phyloP scores from a whole-genome alignment of 73 alveolate genomes.

The Tetrahymena borealis region DNA sequence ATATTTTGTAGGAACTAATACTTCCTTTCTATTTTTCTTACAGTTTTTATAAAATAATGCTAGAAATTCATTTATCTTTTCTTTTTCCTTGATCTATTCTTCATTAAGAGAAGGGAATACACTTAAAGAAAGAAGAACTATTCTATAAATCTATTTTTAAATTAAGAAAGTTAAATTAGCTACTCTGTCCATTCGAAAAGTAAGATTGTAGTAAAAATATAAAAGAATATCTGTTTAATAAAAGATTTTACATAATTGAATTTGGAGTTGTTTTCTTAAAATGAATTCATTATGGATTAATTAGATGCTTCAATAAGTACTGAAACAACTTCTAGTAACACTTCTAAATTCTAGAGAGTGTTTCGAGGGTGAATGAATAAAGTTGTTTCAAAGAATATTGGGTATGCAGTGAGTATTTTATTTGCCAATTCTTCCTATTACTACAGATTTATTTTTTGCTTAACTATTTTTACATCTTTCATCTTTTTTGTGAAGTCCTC shows the following conservation, averaged over 20 bases:
- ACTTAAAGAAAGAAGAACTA: neutral
- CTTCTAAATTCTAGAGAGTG: neutral
- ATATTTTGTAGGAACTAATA: neutral
- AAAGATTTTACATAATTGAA: neutral
- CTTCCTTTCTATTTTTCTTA: neutral
- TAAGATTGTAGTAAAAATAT: no score
- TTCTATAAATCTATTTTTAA: neutral
- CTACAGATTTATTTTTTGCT: neutral
- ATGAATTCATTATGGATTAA: neutral
- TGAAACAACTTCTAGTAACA: neutral
- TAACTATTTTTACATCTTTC: neutral
- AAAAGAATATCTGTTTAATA: no score
- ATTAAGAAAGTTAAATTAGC: neutral
- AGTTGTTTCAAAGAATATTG: neutral
- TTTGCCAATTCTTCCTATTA: neutral
- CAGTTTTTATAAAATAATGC: neutral
- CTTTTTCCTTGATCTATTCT: neutral
- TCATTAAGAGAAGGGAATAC: neutral
- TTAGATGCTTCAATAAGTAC: neutral
- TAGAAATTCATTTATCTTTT: neutral
- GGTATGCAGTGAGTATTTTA: neutral
- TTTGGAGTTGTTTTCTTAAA: neutral
- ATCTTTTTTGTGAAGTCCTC: neutral
- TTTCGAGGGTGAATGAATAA: neutral
- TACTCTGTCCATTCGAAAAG: no score